These are phyloP conservation scores for Brassica carinata DNA, from an alignment of 345 rosid genomes.

Conservation along the genomic window DNA sequence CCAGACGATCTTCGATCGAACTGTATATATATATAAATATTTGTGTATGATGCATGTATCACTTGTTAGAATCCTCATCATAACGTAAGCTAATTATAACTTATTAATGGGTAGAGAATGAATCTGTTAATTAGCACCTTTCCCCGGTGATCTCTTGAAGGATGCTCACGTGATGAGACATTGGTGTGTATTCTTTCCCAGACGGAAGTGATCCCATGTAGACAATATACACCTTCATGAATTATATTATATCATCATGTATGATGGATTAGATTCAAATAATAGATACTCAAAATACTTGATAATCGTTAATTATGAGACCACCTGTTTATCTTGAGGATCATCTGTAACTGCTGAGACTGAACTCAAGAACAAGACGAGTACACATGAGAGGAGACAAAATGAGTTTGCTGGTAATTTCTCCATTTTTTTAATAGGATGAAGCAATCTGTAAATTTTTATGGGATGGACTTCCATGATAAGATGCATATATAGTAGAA, in stretches of 20 bases:
- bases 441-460: not conserved
- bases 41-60: not conserved
- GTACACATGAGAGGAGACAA: not conserved
- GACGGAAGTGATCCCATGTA: constrained; percentile 50
- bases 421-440: not conserved
- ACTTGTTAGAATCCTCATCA: not conserved
- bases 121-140: constrained; percentile 8
- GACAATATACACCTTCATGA: constrained; percentile 43
- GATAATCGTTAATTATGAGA: not conserved
- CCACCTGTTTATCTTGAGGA: constrained; percentile 16
- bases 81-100: not conserved
- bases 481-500: not conserved
- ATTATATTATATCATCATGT: not conserved
- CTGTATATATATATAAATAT: constrained; percentile 14
- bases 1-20: constrained; percentile 32
- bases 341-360: constrained; percentile 17
- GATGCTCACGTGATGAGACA: constrained; percentile 37
- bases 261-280: not conserved
- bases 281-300: not conserved
- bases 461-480: not conserved
- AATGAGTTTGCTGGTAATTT: not conserved
- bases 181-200: constrained; percentile 26
- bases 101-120: not conserved
- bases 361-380: constrained; percentile 8
- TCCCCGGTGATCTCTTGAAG: constrained; percentile 40